Base-by-base conservation (phyloP, 768 basidiomycete species). In the Kwoniella heveanensis region DNA sequence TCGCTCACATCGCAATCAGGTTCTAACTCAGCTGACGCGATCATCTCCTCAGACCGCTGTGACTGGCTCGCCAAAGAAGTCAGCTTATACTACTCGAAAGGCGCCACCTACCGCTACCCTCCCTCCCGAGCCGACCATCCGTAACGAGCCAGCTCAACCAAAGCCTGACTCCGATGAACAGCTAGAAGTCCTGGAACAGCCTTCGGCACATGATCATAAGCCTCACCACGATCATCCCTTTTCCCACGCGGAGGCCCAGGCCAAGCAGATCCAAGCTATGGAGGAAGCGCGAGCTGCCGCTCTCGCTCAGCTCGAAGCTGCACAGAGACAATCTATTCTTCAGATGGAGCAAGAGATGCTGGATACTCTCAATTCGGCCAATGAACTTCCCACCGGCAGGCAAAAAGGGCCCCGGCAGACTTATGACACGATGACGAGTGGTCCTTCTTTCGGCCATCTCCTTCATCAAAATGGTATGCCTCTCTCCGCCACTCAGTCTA, bases 401-500 rank as follows among this genome's bases (percentile, higher is more conserved):
- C 53, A 26, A 2, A 76, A 67, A 54, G 72, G 71, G 30, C 71
- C 70, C 22, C 58, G 76, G 21, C 60, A 52, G 49, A 79, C 78
- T 17, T 73, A 64, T 29, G 63, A 73, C 17, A 79, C 78, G 0
- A 47, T 52, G 8, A 75, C 74, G 4, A 73, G 74, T 52, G 78
- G 65, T 2, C 76, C 78, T 17, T 77, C 76, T 0, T 79, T 79
- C 46, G 78, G 78, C 2, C 76, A 77, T 51, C 39, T 76, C 4
- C 24, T 65, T 4, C 69, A 73, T 47, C 64, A 60, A n/a, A 66
- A 71, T 53, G 74, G 72, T 2, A 53, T 65, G 13, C 71, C 74
- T 19, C 54, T 67, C 1, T 57, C 71, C 4, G 64, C 64, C 30
- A 39, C 47, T 22, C 47, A 27, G 5, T 68, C 66, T 1, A 47